Base-by-base conservation (phyloP, 441 rosid genomes). In the Aquilaria agallochum region DNA sequence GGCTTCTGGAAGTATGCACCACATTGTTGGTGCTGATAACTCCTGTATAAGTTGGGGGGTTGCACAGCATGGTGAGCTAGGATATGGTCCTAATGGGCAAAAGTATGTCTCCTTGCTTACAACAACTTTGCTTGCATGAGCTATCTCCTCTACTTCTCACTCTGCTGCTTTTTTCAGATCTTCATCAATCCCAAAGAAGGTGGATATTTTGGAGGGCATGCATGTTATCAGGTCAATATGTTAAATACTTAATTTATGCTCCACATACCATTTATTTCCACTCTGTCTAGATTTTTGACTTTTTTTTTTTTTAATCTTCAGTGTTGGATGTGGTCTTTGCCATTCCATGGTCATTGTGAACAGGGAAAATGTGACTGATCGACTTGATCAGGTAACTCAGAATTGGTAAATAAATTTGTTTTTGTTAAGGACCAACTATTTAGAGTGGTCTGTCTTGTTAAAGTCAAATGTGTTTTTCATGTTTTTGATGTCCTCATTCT, bases 1-100 rank as follows among this genome's bases (percentile, higher is more conserved):
- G 97, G 93, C 86, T 82, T 95, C 99, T 1, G 99, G 99, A 67
- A 82, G 66, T 72, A 88, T 89, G 98, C 97, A 89, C 73, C 87
- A 86, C 74, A 92, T 95, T 82, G 99, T 95, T 52, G 99, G 99
- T 60, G 99, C 99, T 10, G 97, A 95, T 74, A 70, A 72, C 62
- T 95, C 99, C 64, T 92, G 99, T 95, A 89, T 94, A 58, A 94
- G 98, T 64, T 94, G 97, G 97, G 98, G 98, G 58, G 87, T 80
- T 60, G 98, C 95, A 77, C 88, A 76, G 63, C 76, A 89, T 67
- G 98, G 98, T 56, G 98, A 94, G 68, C 82, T 94, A 58, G 98
- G 97, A 74, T 94, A 94, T 64, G 98, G 98, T 50, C 99, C 99
- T 55, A 70, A 49, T 12, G 97, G 95, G 59, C 99, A 88, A 69